A percentile compares a stretch with the other conserved stretches of the same genome.
Evolutionary conservation across 2,329 filamentous ascomycete species (phyloP).

Genomic region (Penicillium glabrum): DNA sequence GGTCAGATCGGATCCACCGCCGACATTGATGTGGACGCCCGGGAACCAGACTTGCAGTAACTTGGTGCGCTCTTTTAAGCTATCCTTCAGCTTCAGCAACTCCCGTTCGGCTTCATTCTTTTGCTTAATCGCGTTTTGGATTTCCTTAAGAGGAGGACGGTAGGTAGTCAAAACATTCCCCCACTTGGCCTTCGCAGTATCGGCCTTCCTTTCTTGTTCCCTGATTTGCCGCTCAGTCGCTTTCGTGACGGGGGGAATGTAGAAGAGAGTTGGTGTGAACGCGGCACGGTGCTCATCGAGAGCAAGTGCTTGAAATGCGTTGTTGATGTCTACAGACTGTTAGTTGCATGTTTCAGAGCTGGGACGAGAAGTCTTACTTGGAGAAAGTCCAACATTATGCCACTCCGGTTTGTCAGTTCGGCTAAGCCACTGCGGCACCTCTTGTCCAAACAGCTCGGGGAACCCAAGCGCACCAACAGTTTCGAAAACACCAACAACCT

Average conservation of each 20-base stretch:
- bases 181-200: neutral
- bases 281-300: neutral
- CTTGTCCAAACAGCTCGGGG: constrained; percentile 24
- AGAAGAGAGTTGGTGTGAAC: neutral
- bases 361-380: constrained; percentile 9
- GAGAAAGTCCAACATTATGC: constrained; percentile 19
- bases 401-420: neutral
- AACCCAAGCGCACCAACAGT: constrained; percentile 35
- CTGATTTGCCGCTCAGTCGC: neutral
- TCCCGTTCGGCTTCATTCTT: neutral
- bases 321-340: neutral
- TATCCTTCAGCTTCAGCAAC: neutral
- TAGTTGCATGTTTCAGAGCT: neutral
- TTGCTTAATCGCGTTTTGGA: neutral
- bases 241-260: neutral
- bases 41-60: constrained; percentile 59
- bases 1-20: constrained; percentile 45
- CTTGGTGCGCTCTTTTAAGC: constrained; percentile 17
- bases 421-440: constrained; percentile 8
- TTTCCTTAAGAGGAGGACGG: neutral
- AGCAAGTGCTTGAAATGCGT: neutral
- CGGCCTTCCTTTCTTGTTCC: neutral
- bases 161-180: neutral
- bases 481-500: constrained; percentile 36
- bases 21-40: constrained; percentile 54